Conservation (phyloP, 2,329 filamentous ascomycete species). For the Fusarium aywerte region DNA sequence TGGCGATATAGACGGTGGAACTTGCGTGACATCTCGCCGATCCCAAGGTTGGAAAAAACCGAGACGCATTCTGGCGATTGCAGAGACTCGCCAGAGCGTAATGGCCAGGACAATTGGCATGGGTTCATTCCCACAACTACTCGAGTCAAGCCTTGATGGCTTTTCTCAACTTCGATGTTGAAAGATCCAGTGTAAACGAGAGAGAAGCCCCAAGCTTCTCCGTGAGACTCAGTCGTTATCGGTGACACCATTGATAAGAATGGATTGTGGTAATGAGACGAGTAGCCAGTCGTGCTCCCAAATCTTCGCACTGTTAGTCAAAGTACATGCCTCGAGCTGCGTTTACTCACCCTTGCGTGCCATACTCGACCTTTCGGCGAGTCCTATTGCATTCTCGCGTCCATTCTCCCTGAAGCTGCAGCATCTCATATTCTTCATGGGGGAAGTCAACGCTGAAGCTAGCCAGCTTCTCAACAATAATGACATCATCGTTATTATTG, state of each 20-base stretch:
- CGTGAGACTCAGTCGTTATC: constrained; percentile 67
- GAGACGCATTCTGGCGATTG: constrained; percentile 71
- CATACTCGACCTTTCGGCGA: constrained; percentile 66
- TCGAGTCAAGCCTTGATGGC: constrained; percentile 69
- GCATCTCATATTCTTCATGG: constrained; percentile 68
- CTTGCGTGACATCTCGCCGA: constrained; percentile 70
- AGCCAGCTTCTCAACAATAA: constrained; percentile 66
- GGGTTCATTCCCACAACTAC: constrained; percentile 70
- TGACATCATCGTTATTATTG: constrained; percentile 64
- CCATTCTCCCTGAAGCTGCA: constrained; percentile 73
- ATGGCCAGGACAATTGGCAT: constrained; percentile 67
- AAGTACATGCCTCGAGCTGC: rapidly evolving
- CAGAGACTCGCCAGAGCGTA: constrained; percentile 66
- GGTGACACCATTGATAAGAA: constrained; percentile 69
- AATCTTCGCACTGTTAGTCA: constrained; percentile 56
- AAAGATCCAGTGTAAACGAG: constrained; percentile 74
- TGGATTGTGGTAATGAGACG: constrained; percentile 72
- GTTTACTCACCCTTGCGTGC: constrained; percentile 60
- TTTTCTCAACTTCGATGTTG: constrained; percentile 68
- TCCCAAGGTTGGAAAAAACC: constrained; percentile 67
- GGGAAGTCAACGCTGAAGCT: constrained; percentile 72
- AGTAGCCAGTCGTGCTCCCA: constrained; percentile 69
- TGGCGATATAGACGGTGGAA: constrained; percentile 71
- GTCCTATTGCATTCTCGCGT: constrained; percentile 66
- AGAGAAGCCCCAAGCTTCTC: constrained; percentile 73